These are phyloP conservation scores for Aspergillus asperescens DNA, from an alignment of 495 filamentous ascomycete genomes.

Conservation along the genomic window DNA sequence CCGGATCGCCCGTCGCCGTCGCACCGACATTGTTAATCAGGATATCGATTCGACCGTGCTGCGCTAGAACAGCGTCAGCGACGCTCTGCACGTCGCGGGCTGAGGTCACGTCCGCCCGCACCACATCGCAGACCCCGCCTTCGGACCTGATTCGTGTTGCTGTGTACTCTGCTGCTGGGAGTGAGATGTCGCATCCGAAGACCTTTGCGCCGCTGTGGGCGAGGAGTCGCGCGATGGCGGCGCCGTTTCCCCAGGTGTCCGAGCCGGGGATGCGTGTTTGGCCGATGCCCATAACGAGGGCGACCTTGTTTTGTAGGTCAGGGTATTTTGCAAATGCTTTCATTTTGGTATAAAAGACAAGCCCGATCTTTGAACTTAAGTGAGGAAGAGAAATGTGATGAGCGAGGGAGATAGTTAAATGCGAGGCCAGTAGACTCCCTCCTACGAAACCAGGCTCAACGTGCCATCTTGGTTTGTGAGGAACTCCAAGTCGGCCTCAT, in stretches of 20 bases:
- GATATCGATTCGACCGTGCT: constrained; percentile 47
- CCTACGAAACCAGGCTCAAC: too few species aligned
- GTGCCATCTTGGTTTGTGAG: too few species aligned
- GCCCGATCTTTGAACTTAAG: too few species aligned
- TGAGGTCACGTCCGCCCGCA: constrained; percentile 38
- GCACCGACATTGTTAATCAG: constrained; percentile 49
- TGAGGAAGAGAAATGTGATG: too few species aligned
- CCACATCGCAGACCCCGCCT: constrained; percentile 21
- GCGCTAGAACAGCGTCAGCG: constrained; percentile 33
- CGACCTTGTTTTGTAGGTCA: constrained; percentile 31
- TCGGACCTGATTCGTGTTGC: constrained; percentile 27
- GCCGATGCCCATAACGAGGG: constrained; percentile 45
- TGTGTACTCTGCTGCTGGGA: constrained; percentile 32
- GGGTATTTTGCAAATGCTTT: constrained; percentile 12
- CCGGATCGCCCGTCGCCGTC: constrained; percentile 41
- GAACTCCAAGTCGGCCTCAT: too few species aligned
- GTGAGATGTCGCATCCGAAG: constrained; percentile 39
- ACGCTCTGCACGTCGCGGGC: constrained; percentile 29
- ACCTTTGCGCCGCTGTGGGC: constrained; percentile 33
- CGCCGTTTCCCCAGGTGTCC: constrained; percentile 40
- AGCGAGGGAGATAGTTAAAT: too few species aligned
- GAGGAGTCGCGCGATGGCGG: constrained; percentile 36
- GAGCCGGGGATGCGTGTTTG: constrained; percentile 22
- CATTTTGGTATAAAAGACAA: too few species aligned
- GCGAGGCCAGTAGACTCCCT: too few species aligned